Percentiles rank a stretch among this genome's conserved stretches.
Conservation (phyloP, 345 rosid genomes). For the Eucalyptus globulus region DNA sequence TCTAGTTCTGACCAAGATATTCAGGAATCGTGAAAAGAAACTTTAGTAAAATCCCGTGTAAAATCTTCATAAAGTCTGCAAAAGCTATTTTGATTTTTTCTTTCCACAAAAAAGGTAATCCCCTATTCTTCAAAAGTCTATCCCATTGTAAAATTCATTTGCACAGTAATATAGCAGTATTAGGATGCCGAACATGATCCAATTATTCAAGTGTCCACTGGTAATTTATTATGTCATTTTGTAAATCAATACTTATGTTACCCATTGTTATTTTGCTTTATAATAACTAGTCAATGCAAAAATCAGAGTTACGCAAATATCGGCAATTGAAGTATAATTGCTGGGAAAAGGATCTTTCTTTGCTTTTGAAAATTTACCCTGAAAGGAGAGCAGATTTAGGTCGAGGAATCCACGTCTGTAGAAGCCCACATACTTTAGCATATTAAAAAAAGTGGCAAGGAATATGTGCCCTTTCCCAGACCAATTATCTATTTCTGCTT, state of each 20-base stretch:
- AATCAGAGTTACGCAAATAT: not conserved
- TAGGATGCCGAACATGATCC: not conserved
- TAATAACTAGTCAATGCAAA: not conserved
- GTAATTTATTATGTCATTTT: not conserved
- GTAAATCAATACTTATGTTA: not conserved
- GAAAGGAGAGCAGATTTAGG: not conserved
- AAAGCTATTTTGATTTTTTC: not conserved
- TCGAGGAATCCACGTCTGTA: constrained; percentile 18
- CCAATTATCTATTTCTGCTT: not conserved
- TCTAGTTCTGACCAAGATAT: not conserved
- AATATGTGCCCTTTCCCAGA: constrained; percentile 16
- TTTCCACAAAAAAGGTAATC: not conserved
- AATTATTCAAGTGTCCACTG: not conserved
- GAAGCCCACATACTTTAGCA: constrained; percentile 40
- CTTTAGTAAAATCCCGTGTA: not conserved
- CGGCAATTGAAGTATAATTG: not conserved
- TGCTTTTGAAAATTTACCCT: not conserved
- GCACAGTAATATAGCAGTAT: not conserved
- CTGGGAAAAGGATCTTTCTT: not conserved
- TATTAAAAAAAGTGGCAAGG: constrained; percentile 10
- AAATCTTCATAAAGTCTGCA: not conserved
- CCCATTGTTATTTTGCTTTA: not conserved
- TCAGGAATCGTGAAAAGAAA: not conserved
- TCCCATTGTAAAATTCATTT: not conserved
- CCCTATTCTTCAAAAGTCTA: not conserved